These are phyloP conservation scores for Dothidotthia symphoricarpi DNA, from an alignment of 2,329 filamentous ascomycete genomes.

Conservation along the genomic window DNA sequence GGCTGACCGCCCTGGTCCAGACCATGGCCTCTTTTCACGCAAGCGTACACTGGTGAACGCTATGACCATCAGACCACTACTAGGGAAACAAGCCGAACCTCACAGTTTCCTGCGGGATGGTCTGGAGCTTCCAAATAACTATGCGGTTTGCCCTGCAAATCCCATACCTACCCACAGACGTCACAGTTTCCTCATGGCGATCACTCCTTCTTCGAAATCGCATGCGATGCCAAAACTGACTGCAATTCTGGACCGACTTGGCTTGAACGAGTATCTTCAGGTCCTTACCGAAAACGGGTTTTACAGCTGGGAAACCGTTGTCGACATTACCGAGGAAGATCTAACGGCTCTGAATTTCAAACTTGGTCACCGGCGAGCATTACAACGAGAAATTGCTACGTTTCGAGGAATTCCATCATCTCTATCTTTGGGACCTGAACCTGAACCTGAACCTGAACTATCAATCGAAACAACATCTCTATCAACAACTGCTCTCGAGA, in stretches of 20 bases:
- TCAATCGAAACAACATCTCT: constrained; percentile 22
- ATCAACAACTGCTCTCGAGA: constrained; percentile 33
- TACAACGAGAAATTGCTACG: constrained; percentile 44
- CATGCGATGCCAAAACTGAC: constrained; percentile 22
- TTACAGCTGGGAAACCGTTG: constrained; percentile 39
- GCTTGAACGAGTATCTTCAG: constrained; percentile 29
- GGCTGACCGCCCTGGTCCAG: background rate
- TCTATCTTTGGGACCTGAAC: constrained; percentile 26
- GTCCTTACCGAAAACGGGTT: constrained; percentile 39
- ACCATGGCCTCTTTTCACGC: background rate
- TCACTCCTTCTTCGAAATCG: constrained; percentile 20
- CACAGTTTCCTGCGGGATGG: constrained; percentile 7
- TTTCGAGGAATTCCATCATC: constrained; percentile 33
- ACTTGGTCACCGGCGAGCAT: constrained; percentile 39
- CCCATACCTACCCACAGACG: constrained; percentile 13
- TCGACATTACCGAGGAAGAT: constrained; percentile 44
- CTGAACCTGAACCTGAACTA: constrained; percentile 10
- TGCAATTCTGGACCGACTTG: constrained; percentile 33
- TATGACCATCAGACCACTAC: no score
- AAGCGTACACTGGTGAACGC: background rate
- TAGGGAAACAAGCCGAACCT: no score
- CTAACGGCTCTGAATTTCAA: constrained; percentile 40
- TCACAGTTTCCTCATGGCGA: constrained; percentile 20
- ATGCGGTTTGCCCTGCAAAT: constrained; percentile 10
- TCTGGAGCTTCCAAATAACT: constrained; percentile 22